phyloP scores from a whole-genome alignment of 352 stramenopile species.

The Phytophthora constricta region DNA sequence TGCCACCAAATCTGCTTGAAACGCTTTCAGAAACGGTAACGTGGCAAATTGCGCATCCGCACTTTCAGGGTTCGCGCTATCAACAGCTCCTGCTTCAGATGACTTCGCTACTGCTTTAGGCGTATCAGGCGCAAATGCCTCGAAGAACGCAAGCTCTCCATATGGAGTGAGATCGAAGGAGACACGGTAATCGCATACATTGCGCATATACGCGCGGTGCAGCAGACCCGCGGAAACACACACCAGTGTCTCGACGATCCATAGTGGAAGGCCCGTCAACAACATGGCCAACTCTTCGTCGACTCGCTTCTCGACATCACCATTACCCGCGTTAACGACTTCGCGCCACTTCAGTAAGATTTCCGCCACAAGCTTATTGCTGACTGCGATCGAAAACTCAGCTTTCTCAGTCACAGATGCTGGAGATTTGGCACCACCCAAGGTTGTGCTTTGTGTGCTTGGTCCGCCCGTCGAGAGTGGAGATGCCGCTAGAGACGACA shows the following conservation, averaged over 20 bases:
- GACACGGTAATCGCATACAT: constrained; percentile 79
- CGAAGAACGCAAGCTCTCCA: constrained; percentile 75
- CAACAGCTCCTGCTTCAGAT: constrained; percentile 24
- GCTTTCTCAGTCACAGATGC: constrained; percentile 16
- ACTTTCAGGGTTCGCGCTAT: constrained; percentile 12
- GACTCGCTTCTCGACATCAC: constrained; percentile 15
- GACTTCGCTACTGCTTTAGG: constrained; percentile 11
- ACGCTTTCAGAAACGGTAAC: constrained; percentile 57
- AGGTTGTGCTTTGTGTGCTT: constrained; percentile 9
- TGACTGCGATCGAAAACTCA: constrained; percentile 50
- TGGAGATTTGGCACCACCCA: constrained; percentile 16
- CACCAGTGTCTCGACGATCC: constrained; percentile 72
- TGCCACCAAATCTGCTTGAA: constrained; percentile 61
- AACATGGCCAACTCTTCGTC: constrained; percentile 36
- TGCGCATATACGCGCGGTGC: constrained; percentile 76
- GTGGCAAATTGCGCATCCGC: constrained; percentile 43
- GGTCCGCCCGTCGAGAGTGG: constrained; percentile 12
- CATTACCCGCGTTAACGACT: constrained; percentile 23
- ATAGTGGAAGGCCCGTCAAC: constrained; percentile 65
- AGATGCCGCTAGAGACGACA: constrained; percentile 45
- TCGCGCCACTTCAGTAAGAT: constrained; percentile 55
- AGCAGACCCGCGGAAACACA: constrained; percentile 67
- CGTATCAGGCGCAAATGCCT: constrained; percentile 71
- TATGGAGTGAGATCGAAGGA: constrained; percentile 86
- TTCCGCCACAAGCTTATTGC: constrained; percentile 55